phyloP scores from a whole-genome alignment of 2,329 filamentous ascomycete species.

The Fusarium subtropicale region DNA sequence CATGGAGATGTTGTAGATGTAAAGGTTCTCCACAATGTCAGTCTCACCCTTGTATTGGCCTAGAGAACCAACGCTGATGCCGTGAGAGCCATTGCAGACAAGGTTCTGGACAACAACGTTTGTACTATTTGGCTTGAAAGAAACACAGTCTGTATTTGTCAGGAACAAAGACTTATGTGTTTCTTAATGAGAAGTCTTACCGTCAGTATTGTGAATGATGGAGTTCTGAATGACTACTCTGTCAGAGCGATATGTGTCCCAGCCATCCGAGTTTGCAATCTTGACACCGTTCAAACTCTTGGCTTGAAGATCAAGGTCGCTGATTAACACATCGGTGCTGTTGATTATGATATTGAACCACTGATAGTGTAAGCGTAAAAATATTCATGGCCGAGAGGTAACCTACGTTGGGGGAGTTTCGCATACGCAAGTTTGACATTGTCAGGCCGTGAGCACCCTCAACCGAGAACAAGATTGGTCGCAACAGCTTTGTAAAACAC shows the following conservation, averaged over 20 bases:
- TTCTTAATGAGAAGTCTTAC: constrained; percentile 11
- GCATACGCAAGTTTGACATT: constrained; percentile 69
- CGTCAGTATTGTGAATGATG: constrained; percentile 55
- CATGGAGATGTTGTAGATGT: constrained; percentile 71
- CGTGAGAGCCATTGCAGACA: constrained; percentile 75
- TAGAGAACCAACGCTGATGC: constrained; percentile 77
- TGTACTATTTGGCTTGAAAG: constrained; percentile 80
- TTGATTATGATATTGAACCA: constrained; percentile 71
- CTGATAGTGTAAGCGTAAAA: constrained; percentile 21
- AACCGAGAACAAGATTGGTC: constrained; percentile 42
- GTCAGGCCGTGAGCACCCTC: constrained; percentile 59
- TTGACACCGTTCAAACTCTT: constrained; percentile 43
- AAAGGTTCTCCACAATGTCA: constrained; percentile 77
- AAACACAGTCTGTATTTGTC: constrained; percentile 67
- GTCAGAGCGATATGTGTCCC: constrained; percentile 71
- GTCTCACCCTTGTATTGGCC: constrained; percentile 73
- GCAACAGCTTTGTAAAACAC: constrained; percentile 24
- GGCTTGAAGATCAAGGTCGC: constrained; percentile 70
- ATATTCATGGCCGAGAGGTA: rapidly evolving
- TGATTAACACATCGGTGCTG: constrained; percentile 71
- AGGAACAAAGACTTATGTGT: background rate
- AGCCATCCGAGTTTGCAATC: constrained; percentile 70
- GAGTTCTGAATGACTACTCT: constrained; percentile 76
- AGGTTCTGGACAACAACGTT: constrained; percentile 76
- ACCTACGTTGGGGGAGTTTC: constrained; percentile 61